Evolutionary conservation across 768 basidiomycete species (phyloP).

Genomic region (Roridomyces roridus): DNA sequence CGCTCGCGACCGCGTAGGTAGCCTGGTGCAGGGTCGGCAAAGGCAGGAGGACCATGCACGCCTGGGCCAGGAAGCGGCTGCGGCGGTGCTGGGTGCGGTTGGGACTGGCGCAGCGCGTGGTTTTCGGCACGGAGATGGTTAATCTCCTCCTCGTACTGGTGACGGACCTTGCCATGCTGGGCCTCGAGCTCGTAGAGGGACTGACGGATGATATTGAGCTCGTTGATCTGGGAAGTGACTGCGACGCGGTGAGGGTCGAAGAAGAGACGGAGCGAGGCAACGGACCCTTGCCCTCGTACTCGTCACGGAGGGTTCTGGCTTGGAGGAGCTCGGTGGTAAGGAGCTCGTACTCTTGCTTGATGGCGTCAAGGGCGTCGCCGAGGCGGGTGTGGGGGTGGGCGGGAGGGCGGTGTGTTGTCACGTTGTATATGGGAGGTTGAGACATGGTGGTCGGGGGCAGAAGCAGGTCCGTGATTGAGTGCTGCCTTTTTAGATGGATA

Average conservation of each 20-base stretch:
- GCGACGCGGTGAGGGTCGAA: neutral
- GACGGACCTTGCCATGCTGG: slow-evolving; percentile 84
- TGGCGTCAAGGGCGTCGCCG: slow-evolving; percentile 79
- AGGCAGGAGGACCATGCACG: neutral
- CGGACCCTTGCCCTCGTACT: slow-evolving; percentile 89
- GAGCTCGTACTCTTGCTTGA: slow-evolving; percentile 85
- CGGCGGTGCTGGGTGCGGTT: slow-evolving; percentile 1
- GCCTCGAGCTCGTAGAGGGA: slow-evolving; percentile 91
- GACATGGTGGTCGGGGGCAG: too few species aligned
- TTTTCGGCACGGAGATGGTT: slow-evolving; percentile 73
- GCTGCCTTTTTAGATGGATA: too few species aligned
- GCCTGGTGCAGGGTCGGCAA: neutral
- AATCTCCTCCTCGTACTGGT: slow-evolving; percentile 88
- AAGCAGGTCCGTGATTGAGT: too few species aligned
- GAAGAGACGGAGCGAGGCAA: slow-evolving; percentile 17
- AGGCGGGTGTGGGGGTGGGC: slow-evolving; percentile 48
- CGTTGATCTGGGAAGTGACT: slow-evolving; percentile 87
- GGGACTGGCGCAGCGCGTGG: slow-evolving; percentile 51
- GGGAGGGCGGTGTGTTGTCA: too few species aligned
- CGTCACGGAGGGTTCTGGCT: slow-evolving; percentile 82
- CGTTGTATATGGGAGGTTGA: too few species aligned
- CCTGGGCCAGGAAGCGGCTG: slow-evolving; percentile 2
- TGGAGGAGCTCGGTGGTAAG: slow-evolving; percentile 70
- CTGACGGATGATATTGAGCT: slow-evolving; percentile 88
- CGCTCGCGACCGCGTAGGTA: slow-evolving; percentile 37